Base-by-base conservation (phyloP, 306 rosid species). In the Rosa chinensis region DNA sequence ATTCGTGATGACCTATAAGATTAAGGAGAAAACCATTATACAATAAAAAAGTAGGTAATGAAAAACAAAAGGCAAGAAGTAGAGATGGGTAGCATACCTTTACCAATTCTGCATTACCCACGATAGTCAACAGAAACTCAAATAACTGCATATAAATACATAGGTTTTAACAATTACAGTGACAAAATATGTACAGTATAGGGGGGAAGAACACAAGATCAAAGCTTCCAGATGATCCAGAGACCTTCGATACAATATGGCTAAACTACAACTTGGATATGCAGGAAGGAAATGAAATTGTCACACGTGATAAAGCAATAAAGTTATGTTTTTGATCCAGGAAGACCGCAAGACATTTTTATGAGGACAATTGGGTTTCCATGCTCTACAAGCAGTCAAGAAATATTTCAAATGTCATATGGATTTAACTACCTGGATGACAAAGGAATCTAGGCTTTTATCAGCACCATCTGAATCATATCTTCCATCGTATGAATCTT, bases 391-490 rank as follows among this genome's bases (percentile, higher is more conserved):
- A 74, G 50, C 13, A 56, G 37, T 13, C 5, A 7, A 23, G 23
- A 8, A 39, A 53, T 39, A 55, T 45, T 40, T 66, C 59, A 75
- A 48, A 66, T 77, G 63, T 71, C 75, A 76, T 62, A 8, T 55
- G 1, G 66, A 53, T 49, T 77, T 71, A 77, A 66, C 53, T 84
- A 92, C 99, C 99, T 94, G 99, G 79, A 92, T 89, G 70, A 90
- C 84, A 87, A 92, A 89, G 75, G 99, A 91, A 70, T 94, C 99
- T 73, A 94, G 93, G 88, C 92, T 91, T 89, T 83, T 92, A 83
- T 94, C 97, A 28, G 84, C 84, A 80, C 99, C 99, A 84, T 94
- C 99, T 69, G 99, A 94, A 81, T 94, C 99, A 80, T 94, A 94
- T 80, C 93, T 91, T 84, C 95, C 99, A 23, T 91, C 99, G 68